Evolutionary conservation across 148 eudicot genomes (phyloP).

Genomic region (Dysphania ambrosioides): DNA sequence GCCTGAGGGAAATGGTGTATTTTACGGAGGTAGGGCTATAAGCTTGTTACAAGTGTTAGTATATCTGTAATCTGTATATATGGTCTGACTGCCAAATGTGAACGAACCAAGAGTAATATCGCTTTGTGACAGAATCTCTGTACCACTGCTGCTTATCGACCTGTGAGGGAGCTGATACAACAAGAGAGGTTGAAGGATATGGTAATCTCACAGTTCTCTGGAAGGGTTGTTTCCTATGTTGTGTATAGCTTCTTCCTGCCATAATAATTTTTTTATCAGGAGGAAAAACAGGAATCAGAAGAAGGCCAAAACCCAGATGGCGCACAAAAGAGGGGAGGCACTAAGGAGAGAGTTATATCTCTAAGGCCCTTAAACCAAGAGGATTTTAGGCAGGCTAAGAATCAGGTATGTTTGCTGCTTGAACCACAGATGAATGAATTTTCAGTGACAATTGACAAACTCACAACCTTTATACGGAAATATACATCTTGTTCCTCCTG

Average conservation of each 20-base stretch:
- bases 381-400: constrained; percentile 76
- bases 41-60: not conserved
- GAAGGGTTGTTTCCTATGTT: not conserved
- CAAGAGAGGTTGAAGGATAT: constrained; percentile 80
- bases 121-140: constrained; percentile 62
- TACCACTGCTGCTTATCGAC: constrained; percentile 94
- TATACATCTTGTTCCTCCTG: not conserved
- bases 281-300: constrained; percentile 40
- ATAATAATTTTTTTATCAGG: constrained; percentile 34
- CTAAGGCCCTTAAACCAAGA: constrained; percentile 68
- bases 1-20: no score
- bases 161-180: constrained; percentile 83
- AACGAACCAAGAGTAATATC: not conserved
- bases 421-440: not conserved
- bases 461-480: no score
- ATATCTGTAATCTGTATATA: no score
- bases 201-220: constrained; percentile 29
- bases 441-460: not conserved
- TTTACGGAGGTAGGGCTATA: not conserved
- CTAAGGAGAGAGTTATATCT: constrained; percentile 51
- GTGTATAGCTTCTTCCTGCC: not conserved
- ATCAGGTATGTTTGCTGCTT: constrained; percentile 43
- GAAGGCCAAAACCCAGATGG: constrained; percentile 29
- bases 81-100: no score
- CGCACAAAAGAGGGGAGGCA: constrained; percentile 24